Percentiles rank a stretch among this genome's conserved stretches.
phyloP scores from a whole-genome alignment of 495 filamentous ascomycete species.

The Talaromyces trachyspermus region DNA sequence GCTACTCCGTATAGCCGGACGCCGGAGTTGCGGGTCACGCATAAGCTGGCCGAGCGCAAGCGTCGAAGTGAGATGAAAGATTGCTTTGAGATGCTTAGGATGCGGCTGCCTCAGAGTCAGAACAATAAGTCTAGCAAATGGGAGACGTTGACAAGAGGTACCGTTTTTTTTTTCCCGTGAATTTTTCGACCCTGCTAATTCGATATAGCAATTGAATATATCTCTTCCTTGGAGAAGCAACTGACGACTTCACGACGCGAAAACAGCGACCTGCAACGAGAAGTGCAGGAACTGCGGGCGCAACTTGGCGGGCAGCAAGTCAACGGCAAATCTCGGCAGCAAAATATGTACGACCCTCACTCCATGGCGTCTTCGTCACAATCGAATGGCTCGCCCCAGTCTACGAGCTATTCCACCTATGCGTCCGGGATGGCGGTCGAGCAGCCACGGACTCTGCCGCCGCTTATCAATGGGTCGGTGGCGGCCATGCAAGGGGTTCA shows the following conservation, averaged over 20 bases:
- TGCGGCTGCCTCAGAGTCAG: conserved; percentile 74
- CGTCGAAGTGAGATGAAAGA: conserved; percentile 97
- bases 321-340: conserved; percentile 20
- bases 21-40: conserved; percentile 87
- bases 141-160: conserved; percentile 96
- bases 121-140: conserved; percentile 97
- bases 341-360: conserved; percentile 36
- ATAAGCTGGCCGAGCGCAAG: conserved; percentile 95
- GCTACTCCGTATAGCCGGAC: conserved; percentile 85
- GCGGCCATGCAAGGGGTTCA: conserved; percentile 54
- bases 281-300: conserved; percentile 39
- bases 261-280: conserved; percentile 46
- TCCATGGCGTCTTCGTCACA: conserved; percentile 26
- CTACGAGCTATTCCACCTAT: conserved; percentile 28
- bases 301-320: conserved; percentile 31
- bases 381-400: conserved; percentile 29
- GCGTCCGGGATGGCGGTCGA: conserved; percentile 30
- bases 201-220: conserved; percentile 35
- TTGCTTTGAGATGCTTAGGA: conserved; percentile 79
- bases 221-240: conserved; percentile 29
- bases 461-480: conserved; percentile 41
- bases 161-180: conserved; percentile 7
- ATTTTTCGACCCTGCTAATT: neutral
- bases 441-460: conserved; percentile 45
- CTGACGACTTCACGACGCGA: conserved; percentile 25